Evolutionary conservation across 176 grass and related monocot species (phyloP), one percentile per base, ranked within the genome.

Genomic region (Aechmea fasciata): DNA sequence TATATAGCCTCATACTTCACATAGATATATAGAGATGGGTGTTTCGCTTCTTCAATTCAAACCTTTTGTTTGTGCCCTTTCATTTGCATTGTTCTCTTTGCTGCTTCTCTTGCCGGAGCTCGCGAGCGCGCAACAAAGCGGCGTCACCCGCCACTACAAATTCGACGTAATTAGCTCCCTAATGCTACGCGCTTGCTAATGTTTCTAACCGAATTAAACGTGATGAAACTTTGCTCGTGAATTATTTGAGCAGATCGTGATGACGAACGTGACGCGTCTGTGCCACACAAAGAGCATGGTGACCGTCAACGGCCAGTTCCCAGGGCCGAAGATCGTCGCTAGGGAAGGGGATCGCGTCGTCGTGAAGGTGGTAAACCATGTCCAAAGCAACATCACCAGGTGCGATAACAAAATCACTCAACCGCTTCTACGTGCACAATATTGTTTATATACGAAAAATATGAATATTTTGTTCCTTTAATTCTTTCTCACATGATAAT

Each of bases 301-400:
- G 13, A 79, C 77, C 3, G 77, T 79, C 15, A 79, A 79, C 54
- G 77, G 77, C 18, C 23, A 66, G 57, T 64, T 79, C 33, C 77
- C 77, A 1, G 77, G 77, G 2, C 77, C 77, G 9, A 71, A 52
- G 54, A 65, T 79, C 0, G 9, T 65, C 6, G 77, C 69, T 10
- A 49, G 77, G 23, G 77, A 79, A 15, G 77, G 77, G 5, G 77
- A 79, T 13, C 68, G 54, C 0, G 13, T 79, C 0, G 2, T 79
- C 13, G 68, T 79, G 0, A 79, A 71, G 47, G 77, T 79, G 47
- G 59, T 49, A 3, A 79, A 79, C 54, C 67, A 72, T 52, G 57
- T 79, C 19, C 9, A 52, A 51, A 13, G 71, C 41, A 79, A 79
- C 52, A 57, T 79, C 50, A 79, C 68, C 13, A 22, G 77, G 77